These are phyloP conservation scores for Xylaria sp. DNA, from an alignment of 2,329 filamentous ascomycete genomes.

Conservation along the genomic window DNA sequence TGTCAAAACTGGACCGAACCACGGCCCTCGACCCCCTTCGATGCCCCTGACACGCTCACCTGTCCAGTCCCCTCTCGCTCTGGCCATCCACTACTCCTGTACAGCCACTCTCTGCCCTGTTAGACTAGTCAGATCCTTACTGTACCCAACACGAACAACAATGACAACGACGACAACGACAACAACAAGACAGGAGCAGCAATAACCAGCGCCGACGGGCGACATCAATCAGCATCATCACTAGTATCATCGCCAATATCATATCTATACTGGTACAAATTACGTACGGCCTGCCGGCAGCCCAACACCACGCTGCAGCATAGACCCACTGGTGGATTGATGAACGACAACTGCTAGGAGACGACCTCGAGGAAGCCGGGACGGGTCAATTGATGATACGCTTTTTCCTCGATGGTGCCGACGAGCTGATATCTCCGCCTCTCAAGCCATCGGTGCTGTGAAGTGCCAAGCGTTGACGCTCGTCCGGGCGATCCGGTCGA, in stretches of 20 bases:
- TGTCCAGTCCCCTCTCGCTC: conserved; percentile 21
- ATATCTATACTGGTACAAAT: conserved; percentile 13
- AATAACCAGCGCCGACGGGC: neutral
- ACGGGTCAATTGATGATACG: conserved; percentile 18
- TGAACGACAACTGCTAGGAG: neutral
- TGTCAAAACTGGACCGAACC: conserved; percentile 23
- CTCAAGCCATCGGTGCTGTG: conserved; percentile 47
- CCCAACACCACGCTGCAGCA: neutral
- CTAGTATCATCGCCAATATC: conserved; percentile 8
- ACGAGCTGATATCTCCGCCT: conserved; percentile 41
- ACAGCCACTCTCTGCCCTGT: conserved; percentile 31
- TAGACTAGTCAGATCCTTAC: conserved; percentile 31
- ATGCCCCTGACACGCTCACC: conserved; percentile 14
- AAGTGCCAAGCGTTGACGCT: conserved; percentile 44
- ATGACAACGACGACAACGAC: neutral
- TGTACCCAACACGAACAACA: conserved; percentile 11
- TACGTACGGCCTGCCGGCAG: conserved; percentile 1
- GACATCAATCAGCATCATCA: neutral
- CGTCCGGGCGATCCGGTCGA: conserved; percentile 34
- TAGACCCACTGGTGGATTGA: conserved; percentile 6
- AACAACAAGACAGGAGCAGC: neutral
- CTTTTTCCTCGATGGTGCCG: conserved; percentile 45
- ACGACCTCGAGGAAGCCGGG: conserved; percentile 11
- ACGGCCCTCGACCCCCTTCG: conserved; percentile 14
- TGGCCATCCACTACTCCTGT: conserved; percentile 23